Evolutionary conservation across 768 basidiomycete species (phyloP), one percentile per base, ranked within the genome.

Genomic region (Mycena leptocephala): DNA sequence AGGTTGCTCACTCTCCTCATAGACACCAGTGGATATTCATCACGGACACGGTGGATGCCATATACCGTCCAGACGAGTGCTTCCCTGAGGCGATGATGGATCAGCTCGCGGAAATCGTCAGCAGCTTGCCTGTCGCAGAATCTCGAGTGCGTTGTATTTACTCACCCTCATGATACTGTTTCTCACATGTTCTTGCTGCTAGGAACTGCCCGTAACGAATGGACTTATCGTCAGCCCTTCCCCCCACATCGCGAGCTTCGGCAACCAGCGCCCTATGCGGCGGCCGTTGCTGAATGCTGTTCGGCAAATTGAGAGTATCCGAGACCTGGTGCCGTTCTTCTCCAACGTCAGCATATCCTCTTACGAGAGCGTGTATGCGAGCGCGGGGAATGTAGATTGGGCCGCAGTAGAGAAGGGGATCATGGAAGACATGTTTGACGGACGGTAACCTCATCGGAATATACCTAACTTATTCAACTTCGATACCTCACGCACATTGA

Each of bases 11-110:
- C 35, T 48, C 63, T 18, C 26, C 6, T 53, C 33, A 53, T 78
- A 96, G 95, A 82, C 95, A 99, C 83, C 97, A 99, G 87, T 99
- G 98, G 98, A 95, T 98, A 80, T 99, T 99, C 83, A 93, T 99
- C 53, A 98, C 97, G 3, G 98, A 99, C 83, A 99, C 98, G 0
- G 96, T 97, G 8, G 98, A 99, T 80, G 97, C 98, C 0, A 91
- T 97, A 39, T 97, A 96, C 84, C 94, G 93, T 22, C 95, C 97
- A 0, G 94, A 97, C 72, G 88, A 93, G 56, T 96, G 94, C 91
- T 87, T 88, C 72, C 95, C 97, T 0, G 94, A 95, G 78, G 95
- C 97, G 3, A 93, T 98, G 88, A 91, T 99, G 84, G 98, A 99
- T 81, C 94, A 94, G 70, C 88, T 99, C 0, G 93, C 96, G 53